A percentile compares a stretch with the other conserved stretches of the same genome.
Conservation (phyloP, 192 early-diverging fungal genomes). For the Coemansia sp. region DNA sequence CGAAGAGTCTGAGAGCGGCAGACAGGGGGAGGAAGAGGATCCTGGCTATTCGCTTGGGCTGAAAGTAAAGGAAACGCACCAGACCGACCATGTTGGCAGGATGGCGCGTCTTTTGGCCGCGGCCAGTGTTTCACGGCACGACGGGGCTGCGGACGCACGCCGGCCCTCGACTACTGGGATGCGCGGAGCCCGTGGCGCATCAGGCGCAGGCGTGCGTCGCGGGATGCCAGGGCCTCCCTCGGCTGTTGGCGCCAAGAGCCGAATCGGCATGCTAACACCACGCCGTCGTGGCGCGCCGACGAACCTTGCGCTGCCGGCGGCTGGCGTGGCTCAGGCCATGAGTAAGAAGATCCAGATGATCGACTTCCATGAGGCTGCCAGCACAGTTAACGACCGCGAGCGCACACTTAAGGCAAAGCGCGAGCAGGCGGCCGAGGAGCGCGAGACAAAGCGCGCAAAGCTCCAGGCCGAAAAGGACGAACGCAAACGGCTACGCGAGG, state of each 20-base stretch:
- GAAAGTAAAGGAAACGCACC: constrained; percentile 16
- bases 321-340: neutral
- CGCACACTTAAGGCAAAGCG: constrained; percentile 16
- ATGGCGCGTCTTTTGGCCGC: constrained; percentile 26
- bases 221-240: constrained; percentile 1
- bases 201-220: constrained; percentile 22
- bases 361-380: constrained; percentile 20
- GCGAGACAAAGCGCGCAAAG: constrained; percentile 33
- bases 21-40: neutral
- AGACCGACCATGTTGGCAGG: constrained; percentile 35
- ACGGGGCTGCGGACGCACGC: constrained; percentile 7
- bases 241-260: constrained; percentile 1
- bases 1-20: neutral
- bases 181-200: constrained; percentile 8
- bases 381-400: constrained; percentile 30
- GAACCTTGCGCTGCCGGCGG: constrained; percentile 24
- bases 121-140: neutral
- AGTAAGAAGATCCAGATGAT: constrained; percentile 30
- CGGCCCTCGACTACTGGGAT: neutral
- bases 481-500: constrained; percentile 34
- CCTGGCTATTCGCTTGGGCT: constrained; percentile 12
- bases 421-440: constrained; percentile 24
- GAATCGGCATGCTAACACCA: constrained; percentile 27
- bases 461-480: constrained; percentile 26
- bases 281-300: constrained; percentile 18